Conservation (phyloP, 2,329 filamentous ascomycete genomes). For the Immersiporthe knoxdaviesiana region DNA sequence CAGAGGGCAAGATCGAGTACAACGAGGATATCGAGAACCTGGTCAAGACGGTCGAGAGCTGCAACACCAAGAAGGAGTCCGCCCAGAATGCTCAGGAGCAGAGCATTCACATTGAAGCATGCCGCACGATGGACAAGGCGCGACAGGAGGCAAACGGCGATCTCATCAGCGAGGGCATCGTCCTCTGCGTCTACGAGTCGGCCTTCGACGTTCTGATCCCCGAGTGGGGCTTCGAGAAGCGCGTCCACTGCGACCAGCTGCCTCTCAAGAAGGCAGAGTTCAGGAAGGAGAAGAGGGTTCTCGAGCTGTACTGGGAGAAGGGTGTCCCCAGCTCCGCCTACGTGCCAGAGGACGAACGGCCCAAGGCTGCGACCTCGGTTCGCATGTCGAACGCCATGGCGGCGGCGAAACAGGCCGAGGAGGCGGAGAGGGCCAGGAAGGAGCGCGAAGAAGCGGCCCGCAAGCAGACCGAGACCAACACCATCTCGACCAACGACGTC, state of each 20-base stretch:
- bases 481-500: slow-evolving; percentile 88
- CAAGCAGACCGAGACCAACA: slow-evolving; percentile 92
- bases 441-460: slow-evolving; percentile 90
- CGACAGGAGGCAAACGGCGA: slow-evolving; percentile 86
- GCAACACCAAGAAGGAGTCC: slow-evolving; percentile 99
- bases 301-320: slow-evolving; percentile 99
- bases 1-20: slow-evolving; percentile 81
- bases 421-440: slow-evolving; percentile 77
- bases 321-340: slow-evolving; percentile 95
- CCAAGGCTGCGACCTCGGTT: slow-evolving; percentile 76
- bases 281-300: slow-evolving; percentile 89
- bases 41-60: slow-evolving; percentile 89
- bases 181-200: slow-evolving; percentile 96
- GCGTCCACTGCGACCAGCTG: slow-evolving; percentile 97
- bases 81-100: slow-evolving; percentile 97
- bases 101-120: slow-evolving; percentile 97
- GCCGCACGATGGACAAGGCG: slow-evolving; percentile 92
- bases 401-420: slow-evolving; percentile 79
- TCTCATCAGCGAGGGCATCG: slow-evolving; percentile 92
- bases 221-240: slow-evolving; percentile 98
- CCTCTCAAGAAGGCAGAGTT: slow-evolving; percentile 99
- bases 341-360: slow-evolving; percentile 94
- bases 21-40: slow-evolving; percentile 85
- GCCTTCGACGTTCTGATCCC: slow-evolving; percentile 98
- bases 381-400: slow-evolving; percentile 75